A percentile compares a stretch with the other conserved stretches of the same genome.
Conservation (phyloP, 2,329 filamentous ascomycete genomes). For the Aotearoamyces nothofagi region DNA sequence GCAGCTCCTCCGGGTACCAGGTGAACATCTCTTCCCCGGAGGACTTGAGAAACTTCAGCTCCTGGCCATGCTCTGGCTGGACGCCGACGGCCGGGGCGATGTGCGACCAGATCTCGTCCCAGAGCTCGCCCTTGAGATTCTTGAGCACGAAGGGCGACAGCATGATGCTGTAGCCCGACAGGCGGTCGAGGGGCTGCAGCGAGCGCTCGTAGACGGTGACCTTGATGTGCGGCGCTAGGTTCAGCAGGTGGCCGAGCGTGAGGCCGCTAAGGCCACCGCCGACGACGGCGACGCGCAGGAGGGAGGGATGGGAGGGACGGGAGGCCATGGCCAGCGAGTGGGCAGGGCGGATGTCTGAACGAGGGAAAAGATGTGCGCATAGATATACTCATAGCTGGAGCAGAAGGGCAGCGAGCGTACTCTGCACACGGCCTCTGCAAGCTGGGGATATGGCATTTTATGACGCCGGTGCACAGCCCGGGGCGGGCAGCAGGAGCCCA, state of each 20-base stretch:
- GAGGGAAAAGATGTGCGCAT: no score
- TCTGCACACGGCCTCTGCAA: no score
- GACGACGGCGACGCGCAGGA: conserved; percentile 11
- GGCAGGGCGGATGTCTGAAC: no score
- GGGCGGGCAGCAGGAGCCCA: no score
- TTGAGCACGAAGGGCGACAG: conserved; percentile 12
- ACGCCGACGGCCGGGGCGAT: conserved; percentile 10
- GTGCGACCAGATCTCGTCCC: conserved; percentile 8
- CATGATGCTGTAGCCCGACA: conserved; percentile 15
- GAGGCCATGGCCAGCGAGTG: no score
- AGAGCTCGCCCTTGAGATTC: conserved; percentile 11
- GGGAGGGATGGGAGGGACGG: no score
- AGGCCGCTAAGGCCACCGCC: conserved; percentile 14
- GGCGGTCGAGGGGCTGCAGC: conserved; percentile 6
- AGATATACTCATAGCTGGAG: no score
- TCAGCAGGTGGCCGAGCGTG: conserved; percentile 13
- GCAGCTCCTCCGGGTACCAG: conserved; percentile 11
- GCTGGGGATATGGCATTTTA: no score
- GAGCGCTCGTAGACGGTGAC: conserved; percentile 13
- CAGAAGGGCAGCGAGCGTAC: no score
- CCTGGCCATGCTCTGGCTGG: conserved; percentile 11
- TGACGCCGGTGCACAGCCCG: no score
- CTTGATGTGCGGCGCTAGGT: conserved; percentile 7
- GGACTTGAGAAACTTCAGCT: conserved; percentile 12
- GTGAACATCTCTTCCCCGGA: conserved; percentile 11